phyloP scores from a whole-genome alignment of 1,139 yeast genomes.

The Ashbya aceris region DNA sequence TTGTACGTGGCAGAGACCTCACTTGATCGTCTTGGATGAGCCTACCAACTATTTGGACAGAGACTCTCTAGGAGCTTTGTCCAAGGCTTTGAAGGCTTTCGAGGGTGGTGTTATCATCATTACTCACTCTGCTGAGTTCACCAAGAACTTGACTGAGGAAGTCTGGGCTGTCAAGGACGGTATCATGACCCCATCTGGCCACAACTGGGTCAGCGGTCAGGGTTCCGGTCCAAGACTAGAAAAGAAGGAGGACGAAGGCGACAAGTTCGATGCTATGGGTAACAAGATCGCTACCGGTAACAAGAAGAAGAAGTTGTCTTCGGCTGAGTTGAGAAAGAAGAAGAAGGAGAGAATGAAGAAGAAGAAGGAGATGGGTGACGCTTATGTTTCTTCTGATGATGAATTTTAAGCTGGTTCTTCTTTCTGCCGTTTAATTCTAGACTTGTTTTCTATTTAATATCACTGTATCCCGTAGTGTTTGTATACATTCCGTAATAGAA shows the following conservation, averaged over 20 bases:
- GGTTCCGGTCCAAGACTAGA: slow-evolving; percentile 99
- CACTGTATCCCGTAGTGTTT: slow-evolving; percentile 1
- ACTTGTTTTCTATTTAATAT: slow-evolving; percentile 8
- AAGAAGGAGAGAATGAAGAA: slow-evolving; percentile 99
- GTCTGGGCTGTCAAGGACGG: slow-evolving; percentile 99
- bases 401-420: slow-evolving; percentile 20
- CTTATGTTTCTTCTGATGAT: slow-evolving; percentile 94
- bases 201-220: slow-evolving; percentile 99
- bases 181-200: slow-evolving; percentile 98
- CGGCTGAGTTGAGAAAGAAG: slow-evolving; percentile 99
- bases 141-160: slow-evolving; percentile 98
- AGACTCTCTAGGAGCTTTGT: slow-evolving; percentile 98
- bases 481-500: slow-evolving; percentile 4
- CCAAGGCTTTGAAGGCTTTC: slow-evolving; percentile 96
- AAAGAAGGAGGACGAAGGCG: slow-evolving; percentile 96
- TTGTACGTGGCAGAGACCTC: slow-evolving; percentile 99
- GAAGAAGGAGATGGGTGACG: slow-evolving; percentile 99
- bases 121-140: slow-evolving; percentile 99
- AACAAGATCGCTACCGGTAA: slow-evolving; percentile 94
- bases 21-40: slow-evolving; percentile 97
- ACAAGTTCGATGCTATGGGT: slow-evolving; percentile 99
- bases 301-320: slow-evolving; percentile 96
- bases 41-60: slow-evolving; percentile 99
- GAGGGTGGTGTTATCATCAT: slow-evolving; percentile 99
- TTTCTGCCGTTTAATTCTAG: slow-evolving; percentile 7